These are phyloP conservation scores for Fusarium papillatum DNA, from an alignment of 2,329 filamentous ascomycete genomes.

Conservation along the genomic window DNA sequence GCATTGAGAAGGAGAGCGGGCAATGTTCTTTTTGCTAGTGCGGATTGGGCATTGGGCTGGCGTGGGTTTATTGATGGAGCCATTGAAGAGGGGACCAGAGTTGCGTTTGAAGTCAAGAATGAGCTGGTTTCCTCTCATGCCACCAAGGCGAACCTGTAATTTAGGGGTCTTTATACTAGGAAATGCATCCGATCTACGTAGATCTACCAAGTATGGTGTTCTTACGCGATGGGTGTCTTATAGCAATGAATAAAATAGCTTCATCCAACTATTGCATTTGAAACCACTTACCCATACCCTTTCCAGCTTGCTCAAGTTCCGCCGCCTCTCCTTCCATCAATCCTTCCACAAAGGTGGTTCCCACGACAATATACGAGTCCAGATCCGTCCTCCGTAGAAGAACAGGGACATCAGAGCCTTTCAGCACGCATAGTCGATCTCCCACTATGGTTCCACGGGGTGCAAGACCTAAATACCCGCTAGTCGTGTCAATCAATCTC, in stretches of 20 bases:
- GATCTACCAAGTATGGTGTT: too few relatives aligned
- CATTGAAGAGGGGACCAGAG: neutral
- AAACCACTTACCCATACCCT: neutral
- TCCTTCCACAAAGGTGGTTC: neutral
- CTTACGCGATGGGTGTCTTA: too few relatives aligned
- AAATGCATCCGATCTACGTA: too few relatives aligned
- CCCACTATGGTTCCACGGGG: neutral
- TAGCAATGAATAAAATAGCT: constrained; percentile 27
- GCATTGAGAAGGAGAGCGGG: neutral
- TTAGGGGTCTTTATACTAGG: too few relatives aligned
- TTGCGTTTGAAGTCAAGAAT: neutral
- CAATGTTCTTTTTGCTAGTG: neutral
- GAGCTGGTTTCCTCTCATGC: neutral
- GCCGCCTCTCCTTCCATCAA: neutral
- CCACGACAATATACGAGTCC: neutral
- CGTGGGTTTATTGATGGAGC: neutral
- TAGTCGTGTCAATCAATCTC: neutral
- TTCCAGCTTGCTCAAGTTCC: neutral
- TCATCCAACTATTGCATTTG: constrained; percentile 41
- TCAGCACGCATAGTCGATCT: neutral
- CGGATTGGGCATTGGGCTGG: neutral
- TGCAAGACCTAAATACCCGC: neutral
- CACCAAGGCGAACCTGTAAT: too few relatives aligned
- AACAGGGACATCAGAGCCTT: neutral
- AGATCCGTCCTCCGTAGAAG: neutral